Percentiles rank a stretch among this genome's conserved stretches.
Conservation (phyloP, 2,329 filamentous ascomycete species). For the Teratosphaeria epicoccoides region DNA sequence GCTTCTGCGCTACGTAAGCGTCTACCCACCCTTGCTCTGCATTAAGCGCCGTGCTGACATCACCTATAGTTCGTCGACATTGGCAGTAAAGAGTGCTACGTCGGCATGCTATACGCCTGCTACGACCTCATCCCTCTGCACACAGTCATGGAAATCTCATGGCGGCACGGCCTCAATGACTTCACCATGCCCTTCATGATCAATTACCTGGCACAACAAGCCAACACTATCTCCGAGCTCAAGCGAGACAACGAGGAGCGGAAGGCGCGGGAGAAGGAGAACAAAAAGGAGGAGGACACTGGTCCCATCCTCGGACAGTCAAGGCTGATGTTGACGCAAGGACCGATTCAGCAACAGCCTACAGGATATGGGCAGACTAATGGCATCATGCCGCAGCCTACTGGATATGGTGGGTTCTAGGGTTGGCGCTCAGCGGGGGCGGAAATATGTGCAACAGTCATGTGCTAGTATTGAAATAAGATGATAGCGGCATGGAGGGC, state of each 20-base stretch:
- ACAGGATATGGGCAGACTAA: slow-evolving; percentile 70
- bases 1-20: slow-evolving; percentile 87
- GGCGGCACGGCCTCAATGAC: slow-evolving; percentile 87
- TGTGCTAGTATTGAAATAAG: not conserved
- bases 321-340: slow-evolving; percentile 91
- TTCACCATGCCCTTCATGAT: slow-evolving; percentile 99
- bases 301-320: slow-evolving; percentile 83
- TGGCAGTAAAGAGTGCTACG: slow-evolving; percentile 96
- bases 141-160: slow-evolving; percentile 88
- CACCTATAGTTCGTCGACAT: slow-evolving; percentile 82
- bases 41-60: not conserved
- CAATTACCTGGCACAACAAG: slow-evolving; percentile 89
- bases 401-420: slow-evolving; percentile 32
- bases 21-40: not conserved
- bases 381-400: slow-evolving; percentile 80
- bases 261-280: slow-evolving; percentile 58
- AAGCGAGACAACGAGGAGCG: slow-evolving; percentile 96
- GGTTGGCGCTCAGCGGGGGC: not conserved
- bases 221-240: slow-evolving; percentile 68
- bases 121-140: slow-evolving; percentile 94
- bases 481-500: not conserved
- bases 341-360: slow-evolving; percentile 54
- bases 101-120: slow-evolving; percentile 98
- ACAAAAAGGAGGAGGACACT: slow-evolving; percentile 75
- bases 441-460: not conserved